These are phyloP conservation scores for Pisolithus marmoratus DNA, from an alignment of 768 basidiomycete genomes.

Conservation along the genomic window DNA sequence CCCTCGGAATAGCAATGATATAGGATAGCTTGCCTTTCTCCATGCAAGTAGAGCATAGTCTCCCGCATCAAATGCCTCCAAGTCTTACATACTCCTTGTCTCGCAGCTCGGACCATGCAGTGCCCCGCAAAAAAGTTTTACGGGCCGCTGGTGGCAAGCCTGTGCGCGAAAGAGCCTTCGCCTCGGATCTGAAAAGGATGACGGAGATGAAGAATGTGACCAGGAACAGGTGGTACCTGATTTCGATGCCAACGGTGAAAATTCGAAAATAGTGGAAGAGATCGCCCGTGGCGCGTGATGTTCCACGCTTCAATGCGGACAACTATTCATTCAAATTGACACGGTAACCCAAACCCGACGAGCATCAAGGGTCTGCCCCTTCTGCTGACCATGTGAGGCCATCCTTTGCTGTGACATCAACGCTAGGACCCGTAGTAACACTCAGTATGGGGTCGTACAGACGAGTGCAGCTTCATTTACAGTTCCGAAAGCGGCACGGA, in stretches of 20 bases:
- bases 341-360: too few relatives aligned
- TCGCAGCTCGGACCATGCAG: conserved; percentile 2
- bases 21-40: not conserved
- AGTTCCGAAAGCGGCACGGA: conserved; percentile 71
- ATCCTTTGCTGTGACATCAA: conserved; percentile 43
- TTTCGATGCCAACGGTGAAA: not conserved
- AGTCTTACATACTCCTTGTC: not conserved
- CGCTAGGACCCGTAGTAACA: conserved; percentile 46
- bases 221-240: not conserved
- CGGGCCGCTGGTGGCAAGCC: too few relatives aligned
- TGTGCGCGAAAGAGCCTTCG: not conserved
- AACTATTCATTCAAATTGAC: too few relatives aligned
- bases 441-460: not conserved
- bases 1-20: not conserved
- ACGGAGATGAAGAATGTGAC: not conserved
- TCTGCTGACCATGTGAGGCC: conserved; percentile 20
- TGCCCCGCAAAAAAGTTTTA: not conserved
- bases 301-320: too few relatives aligned
- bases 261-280: too few relatives aligned
- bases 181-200: not conserved
- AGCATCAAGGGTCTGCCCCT: conserved; percentile 61
- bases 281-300: too few relatives aligned
- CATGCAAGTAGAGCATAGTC: not conserved
- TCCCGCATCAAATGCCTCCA: not conserved
- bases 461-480: conserved; percentile 27